phyloP scores from a whole-genome alignment of 78 protist species.

The Chrysochromulina parva region DNA sequence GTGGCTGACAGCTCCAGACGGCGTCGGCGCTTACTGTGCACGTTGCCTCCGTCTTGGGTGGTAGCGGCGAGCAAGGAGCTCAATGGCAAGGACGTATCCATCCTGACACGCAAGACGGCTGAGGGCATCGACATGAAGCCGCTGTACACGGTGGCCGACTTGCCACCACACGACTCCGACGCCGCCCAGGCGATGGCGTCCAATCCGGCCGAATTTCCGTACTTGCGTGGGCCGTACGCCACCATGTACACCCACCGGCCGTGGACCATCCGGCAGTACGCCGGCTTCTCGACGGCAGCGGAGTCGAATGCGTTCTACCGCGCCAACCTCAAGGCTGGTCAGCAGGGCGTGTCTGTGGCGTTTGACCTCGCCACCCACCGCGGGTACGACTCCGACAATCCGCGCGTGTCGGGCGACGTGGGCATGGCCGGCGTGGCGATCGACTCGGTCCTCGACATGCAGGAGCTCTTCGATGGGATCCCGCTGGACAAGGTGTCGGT shows the following conservation, averaged over 20 bases:
- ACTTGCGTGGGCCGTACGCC: slow-evolving; percentile 95
- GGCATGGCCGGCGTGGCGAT: slow-evolving; percentile 99
- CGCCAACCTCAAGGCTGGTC: slow-evolving; percentile 51
- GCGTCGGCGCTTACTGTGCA: neutral
- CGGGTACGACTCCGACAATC: slow-evolving; percentile 94
- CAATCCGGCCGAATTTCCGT: slow-evolving; percentile 89
- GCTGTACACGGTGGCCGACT: slow-evolving; percentile 68
- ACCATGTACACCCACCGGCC: slow-evolving; percentile 94
- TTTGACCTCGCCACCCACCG: slow-evolving; percentile 98
- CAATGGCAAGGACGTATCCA: slow-evolving; percentile 44
- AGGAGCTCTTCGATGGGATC: slow-evolving; percentile 63
- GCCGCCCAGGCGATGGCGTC: slow-evolving; percentile 28
- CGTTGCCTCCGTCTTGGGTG: slow-evolving; percentile 54
- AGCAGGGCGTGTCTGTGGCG: slow-evolving; percentile 95
- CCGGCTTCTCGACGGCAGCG: slow-evolving; percentile 53
- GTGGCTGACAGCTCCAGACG: no score
- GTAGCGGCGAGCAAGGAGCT: slow-evolving; percentile 73
- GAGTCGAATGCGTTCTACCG: slow-evolving; percentile 87
- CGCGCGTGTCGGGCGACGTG: slow-evolving; percentile 90
- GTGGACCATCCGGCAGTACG: slow-evolving; percentile 97
- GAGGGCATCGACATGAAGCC: slow-evolving; percentile 73
- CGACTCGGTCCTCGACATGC: slow-evolving; percentile 95
- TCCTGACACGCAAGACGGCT: slow-evolving; percentile 42
- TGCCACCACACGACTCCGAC: neutral
- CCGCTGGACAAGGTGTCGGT: slow-evolving; percentile 77